Percentiles rank a stretch among this genome's conserved stretches.
These are phyloP conservation scores for Penicillium riverlandense DNA, from an alignment of 495 filamentous ascomycete species.

Conservation along the genomic window DNA sequence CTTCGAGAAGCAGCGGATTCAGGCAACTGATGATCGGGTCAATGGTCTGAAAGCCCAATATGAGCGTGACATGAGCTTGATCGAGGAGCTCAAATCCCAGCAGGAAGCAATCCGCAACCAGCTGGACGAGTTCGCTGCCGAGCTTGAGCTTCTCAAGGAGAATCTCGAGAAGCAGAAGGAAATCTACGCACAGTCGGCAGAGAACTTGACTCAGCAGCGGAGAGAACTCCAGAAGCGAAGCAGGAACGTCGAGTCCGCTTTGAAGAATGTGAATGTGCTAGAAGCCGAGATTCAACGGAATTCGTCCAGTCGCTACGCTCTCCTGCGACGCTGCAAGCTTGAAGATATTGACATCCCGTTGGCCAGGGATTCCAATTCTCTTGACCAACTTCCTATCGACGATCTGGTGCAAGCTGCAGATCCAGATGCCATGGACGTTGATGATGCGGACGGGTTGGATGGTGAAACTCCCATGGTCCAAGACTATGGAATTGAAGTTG, in stretches of 20 bases:
- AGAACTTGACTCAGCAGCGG: constrained; percentile 75
- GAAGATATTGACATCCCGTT: constrained; percentile 88
- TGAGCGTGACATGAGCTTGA: constrained; percentile 54
- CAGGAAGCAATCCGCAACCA: constrained; percentile 67
- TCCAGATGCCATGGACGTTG: constrained; percentile 82
- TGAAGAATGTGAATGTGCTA: constrained; percentile 67
- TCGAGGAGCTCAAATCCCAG: constrained; percentile 63
- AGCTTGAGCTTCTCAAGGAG: constrained; percentile 69
- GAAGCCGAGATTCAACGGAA: constrained; percentile 81
- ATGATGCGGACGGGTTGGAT: constrained; percentile 49
- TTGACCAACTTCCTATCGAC: constrained; percentile 82
- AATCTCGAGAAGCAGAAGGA: constrained; percentile 59
- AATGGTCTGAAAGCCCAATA: constrained; percentile 56
- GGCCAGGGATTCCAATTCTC: constrained; percentile 57
- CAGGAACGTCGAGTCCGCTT: constrained; percentile 70
- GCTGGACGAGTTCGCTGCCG: constrained; percentile 63
- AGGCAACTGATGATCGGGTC: constrained; percentile 62
- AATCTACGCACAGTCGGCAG: constrained; percentile 57
- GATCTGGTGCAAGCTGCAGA: constrained; percentile 63
- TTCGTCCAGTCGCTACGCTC: constrained; percentile 70
- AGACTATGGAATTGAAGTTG: constrained; percentile 88
- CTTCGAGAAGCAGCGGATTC: constrained; percentile 67
- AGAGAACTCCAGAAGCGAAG: constrained; percentile 77
- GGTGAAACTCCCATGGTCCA: constrained; percentile 48
- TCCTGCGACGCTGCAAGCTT: constrained; percentile 84